Conservation (phyloP, 495 filamentous ascomycete species). For the Venustampulla echinocandica region DNA sequence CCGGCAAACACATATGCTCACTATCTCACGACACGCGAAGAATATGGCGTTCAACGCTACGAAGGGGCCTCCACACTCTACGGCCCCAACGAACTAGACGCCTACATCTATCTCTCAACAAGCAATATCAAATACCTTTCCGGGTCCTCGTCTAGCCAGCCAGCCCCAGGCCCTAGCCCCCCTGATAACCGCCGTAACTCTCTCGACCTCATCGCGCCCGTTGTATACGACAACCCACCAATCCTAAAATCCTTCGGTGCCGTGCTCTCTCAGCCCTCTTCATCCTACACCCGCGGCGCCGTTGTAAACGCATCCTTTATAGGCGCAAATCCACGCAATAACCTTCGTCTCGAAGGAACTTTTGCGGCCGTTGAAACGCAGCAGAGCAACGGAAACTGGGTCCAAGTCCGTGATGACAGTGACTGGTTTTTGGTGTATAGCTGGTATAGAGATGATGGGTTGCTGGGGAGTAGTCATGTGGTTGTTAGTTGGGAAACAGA, state of each 20-base stretch:
- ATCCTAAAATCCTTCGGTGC: constrained; percentile 64
- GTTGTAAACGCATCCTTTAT: constrained; percentile 65
- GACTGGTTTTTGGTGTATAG: constrained; percentile 77
- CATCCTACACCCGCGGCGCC: constrained; percentile 51
- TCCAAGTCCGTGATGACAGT: constrained; percentile 55
- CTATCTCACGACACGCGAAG: constrained; percentile 83
- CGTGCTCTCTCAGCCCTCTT: constrained; percentile 46
- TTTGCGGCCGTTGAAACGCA: constrained; percentile 74
- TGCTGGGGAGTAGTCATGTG: constrained; percentile 72
- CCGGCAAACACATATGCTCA: constrained; percentile 93
- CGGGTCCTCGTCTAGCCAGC: constrained; percentile 34
- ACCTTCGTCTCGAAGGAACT: constrained; percentile 71
- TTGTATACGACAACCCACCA: constrained; percentile 65
- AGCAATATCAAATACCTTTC: constrained; percentile 62
- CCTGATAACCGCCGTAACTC: constrained; percentile 69
- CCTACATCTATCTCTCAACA: constrained; percentile 77
- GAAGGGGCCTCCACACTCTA: constrained; percentile 94
- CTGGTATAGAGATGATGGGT: constrained; percentile 66
- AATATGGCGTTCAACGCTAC: constrained; percentile 86
- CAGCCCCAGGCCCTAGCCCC: constrained; percentile 54
- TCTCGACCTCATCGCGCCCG: constrained; percentile 70
- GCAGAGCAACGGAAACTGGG: constrained; percentile 52
- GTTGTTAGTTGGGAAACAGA: constrained; percentile 73
- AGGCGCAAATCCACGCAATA: constrained; percentile 87
- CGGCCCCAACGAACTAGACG: constrained; percentile 72